These are phyloP conservation scores for Colletotrichum phormii DNA, from an alignment of 2,329 filamentous ascomycete species.

Conservation along the genomic window DNA sequence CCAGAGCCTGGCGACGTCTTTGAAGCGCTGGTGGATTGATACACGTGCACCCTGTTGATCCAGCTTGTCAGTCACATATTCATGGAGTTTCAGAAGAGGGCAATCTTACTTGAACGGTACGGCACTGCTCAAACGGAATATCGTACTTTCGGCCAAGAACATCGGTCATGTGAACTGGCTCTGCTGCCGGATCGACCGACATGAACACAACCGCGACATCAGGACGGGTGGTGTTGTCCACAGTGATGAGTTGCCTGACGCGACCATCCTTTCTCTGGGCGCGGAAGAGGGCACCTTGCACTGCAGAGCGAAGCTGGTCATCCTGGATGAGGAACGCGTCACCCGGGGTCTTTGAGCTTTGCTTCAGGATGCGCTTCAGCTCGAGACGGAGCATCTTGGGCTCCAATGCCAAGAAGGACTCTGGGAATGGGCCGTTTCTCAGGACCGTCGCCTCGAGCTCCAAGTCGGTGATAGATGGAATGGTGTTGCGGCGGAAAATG, in stretches of 20 bases:
- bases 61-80: background rate
- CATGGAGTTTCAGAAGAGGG: background rate
- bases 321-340: conserved; percentile 16
- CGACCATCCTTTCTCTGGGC: conserved; percentile 25
- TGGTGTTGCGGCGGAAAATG: conserved; percentile 10
- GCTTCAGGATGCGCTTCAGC: conserved; percentile 16
- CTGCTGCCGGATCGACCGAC: conserved; percentile 18
- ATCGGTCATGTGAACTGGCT: conserved; percentile 24
- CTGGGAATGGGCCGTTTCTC: background rate
- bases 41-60: conserved; percentile 9
- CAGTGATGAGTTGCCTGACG: conserved; percentile 13
- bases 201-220: conserved; percentile 26
- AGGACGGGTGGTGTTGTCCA: background rate
- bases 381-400: conserved; percentile 19
- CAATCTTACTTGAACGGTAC: conserved; percentile 17
- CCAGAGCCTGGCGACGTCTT: conserved; percentile 18
- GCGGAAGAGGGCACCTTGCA: conserved; percentile 7
- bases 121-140: conserved; percentile 18
- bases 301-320: background rate
- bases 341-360: background rate
- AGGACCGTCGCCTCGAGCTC: conserved; percentile 26
- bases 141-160: conserved; percentile 21
- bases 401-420: conserved; percentile 2
- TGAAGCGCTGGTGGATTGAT: conserved; percentile 21
- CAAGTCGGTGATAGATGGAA: conserved; percentile 9